These are phyloP conservation scores for Sporothrix inflata DNA, from an alignment of 2,329 filamentous ascomycete genomes.

Conservation along the genomic window DNA sequence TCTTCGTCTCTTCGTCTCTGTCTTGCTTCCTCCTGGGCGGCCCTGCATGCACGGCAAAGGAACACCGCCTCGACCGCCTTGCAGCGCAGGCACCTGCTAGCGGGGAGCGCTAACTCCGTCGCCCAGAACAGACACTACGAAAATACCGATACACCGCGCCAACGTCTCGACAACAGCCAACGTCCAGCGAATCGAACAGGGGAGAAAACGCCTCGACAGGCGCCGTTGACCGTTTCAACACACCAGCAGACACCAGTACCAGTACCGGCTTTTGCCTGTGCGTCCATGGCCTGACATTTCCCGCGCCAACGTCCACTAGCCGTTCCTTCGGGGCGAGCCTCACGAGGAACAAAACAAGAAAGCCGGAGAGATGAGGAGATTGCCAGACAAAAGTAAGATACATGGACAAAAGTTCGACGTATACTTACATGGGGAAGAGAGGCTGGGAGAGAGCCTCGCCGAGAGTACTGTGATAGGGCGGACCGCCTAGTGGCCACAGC, in stretches of 20 bases:
- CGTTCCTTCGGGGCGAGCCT: slow-evolving; percentile 1
- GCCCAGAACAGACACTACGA: not conserved
- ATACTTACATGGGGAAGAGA: not conserved
- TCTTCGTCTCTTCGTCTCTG: not conserved
- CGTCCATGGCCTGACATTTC: not conserved
- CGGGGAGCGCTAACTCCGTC: not conserved
- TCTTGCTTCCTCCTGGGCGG: not conserved
- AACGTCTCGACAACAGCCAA: not conserved
- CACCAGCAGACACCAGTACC: not conserved
- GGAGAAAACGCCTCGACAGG: not conserved
- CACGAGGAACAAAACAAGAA: slow-evolving; percentile 6
- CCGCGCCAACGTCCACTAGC: slow-evolving; percentile 13
- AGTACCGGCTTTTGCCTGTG: not conserved
- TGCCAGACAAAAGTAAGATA: not conserved
- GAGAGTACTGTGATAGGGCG: not conserved
- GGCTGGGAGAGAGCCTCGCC: not conserved
- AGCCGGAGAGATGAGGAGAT: not conserved
- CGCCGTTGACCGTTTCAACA: not conserved
- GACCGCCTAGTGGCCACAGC: not conserved
- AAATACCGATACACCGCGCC: not conserved
- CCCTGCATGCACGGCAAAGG: slow-evolving; percentile 7
- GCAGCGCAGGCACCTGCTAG: not conserved
- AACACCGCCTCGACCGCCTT: not conserved
- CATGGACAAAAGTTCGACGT: too few species aligned
- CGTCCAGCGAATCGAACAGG: not conserved